Conservation (phyloP, 352 stramenopile species). For the Elongisporangium undulatum region DNA sequence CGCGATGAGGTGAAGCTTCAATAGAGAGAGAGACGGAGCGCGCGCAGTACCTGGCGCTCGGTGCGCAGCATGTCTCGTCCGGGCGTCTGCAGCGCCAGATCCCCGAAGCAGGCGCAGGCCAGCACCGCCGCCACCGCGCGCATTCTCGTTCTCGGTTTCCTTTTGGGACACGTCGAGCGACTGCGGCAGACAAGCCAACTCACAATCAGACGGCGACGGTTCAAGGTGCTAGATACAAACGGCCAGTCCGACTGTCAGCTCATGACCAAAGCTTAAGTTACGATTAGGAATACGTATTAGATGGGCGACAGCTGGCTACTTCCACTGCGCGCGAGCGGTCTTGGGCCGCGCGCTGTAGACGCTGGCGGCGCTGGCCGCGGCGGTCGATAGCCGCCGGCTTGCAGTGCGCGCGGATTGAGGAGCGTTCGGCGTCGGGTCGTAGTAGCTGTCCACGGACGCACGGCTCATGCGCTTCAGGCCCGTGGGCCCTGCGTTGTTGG, state of each 20-base stretch:
- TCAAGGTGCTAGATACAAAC: background rate
- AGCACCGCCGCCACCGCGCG: slow-evolving; percentile 5
- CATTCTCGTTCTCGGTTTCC: background rate
- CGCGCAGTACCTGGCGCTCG: background rate
- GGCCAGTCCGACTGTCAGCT: background rate
- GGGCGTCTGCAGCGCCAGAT: background rate
- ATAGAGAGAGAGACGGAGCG: background rate
- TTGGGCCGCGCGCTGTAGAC: slow-evolving; percentile 10
- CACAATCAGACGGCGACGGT: slow-evolving; percentile 1
- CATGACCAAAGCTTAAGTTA: background rate
- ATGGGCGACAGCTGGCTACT: slow-evolving; percentile 17
- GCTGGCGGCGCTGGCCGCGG: background rate
- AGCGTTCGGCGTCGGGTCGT: slow-evolving; percentile 3
- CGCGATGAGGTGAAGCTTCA: background rate
- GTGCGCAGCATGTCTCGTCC: background rate
- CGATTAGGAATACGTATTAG: background rate
- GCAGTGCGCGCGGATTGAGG: background rate
- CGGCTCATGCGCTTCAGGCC: slow-evolving; percentile 10
- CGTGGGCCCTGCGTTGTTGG: background rate
- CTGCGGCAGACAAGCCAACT: slow-evolving; percentile 4
- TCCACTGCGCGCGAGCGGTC: slow-evolving; percentile 42
- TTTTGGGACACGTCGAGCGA: slow-evolving; percentile 3
- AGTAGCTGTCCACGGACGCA: slow-evolving; percentile 7
- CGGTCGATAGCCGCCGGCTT: background rate
- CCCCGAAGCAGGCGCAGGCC: slow-evolving; percentile 12